phyloP scores from a whole-genome alignment of 345 rosid species.

The Geranium brycei region DNA sequence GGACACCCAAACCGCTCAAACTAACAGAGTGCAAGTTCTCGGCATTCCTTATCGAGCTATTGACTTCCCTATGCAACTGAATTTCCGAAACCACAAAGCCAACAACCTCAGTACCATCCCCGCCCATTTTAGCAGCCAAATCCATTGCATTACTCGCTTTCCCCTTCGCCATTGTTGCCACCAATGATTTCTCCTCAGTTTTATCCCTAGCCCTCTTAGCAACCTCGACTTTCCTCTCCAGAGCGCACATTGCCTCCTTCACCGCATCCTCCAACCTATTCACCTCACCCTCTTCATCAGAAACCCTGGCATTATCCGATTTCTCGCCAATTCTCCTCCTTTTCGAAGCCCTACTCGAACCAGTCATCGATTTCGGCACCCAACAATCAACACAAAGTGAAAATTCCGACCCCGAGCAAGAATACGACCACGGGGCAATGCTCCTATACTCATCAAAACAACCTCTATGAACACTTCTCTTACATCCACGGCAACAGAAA shows the following conservation, averaged over 20 bases:
- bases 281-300: conserved; percentile 7
- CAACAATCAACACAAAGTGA: conserved; percentile 49
- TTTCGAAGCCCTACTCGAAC: conserved; percentile 6
- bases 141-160: conserved; percentile 10
- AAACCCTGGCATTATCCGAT: conserved; percentile 5
- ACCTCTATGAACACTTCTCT: conserved; percentile 22
- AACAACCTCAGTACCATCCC: conserved; percentile 2
- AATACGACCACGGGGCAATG: conserved; percentile 32
- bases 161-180: conserved; percentile 12
- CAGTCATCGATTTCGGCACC: conserved; percentile 32
- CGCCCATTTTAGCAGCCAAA: conserved; percentile 5
- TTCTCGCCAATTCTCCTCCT: conserved; percentile 7
- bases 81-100: conserved; percentile 24
- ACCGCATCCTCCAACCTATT: conserved; percentile 15
- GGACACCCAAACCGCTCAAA: conserved; percentile 5
- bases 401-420: conserved; percentile 17
- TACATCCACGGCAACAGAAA: conserved; percentile 24
- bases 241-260: conserved; percentile 9
- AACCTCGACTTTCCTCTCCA: conserved; percentile 14
- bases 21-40: conserved; percentile 12
- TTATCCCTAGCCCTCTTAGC: conserved; percentile 21
- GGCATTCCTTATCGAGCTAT: conserved; percentile 21
- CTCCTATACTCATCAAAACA: conserved; percentile 23
- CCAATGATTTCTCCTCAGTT: conserved; percentile 15
- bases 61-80: conserved; percentile 21